Base-by-base conservation (phyloP, 1,284 basidiomycete genomes). In the Mycena citricolor region DNA sequence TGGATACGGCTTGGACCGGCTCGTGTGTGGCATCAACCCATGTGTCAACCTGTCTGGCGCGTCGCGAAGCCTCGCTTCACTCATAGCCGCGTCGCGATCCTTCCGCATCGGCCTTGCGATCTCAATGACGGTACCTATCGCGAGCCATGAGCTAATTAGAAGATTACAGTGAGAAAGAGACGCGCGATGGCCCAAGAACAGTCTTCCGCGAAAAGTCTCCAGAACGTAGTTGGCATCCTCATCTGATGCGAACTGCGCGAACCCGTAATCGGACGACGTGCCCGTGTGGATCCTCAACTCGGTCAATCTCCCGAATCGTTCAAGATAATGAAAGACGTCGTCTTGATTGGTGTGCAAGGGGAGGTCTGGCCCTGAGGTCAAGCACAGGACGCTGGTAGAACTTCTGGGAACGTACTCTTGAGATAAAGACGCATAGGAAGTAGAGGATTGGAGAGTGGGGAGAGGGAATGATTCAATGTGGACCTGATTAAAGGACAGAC, bases 61-160 rank as follows among this genome's bases (percentile, higher is more conserved):
- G n/a, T n/a, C n/a, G n/a, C n/a, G n/a, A n/a, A n/a, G n/a, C n/a
- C n/a, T n/a, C n/a, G n/a, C n/a, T n/a, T n/a, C n/a, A n/a, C n/a
- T n/a, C n/a, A n/a, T n/a, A n/a, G n/a, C n/a, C n/a, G n/a, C n/a
- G n/a, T n/a, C n/a, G n/a, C n/a, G 59, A 44, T 62, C 61, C 44
- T 62, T 66, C 17, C 63, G 60, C 42, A 65, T 44, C 8, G 68
- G 64, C 47, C 62, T 62, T 12, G 69, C 64, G 52, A 61, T 63
- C 52, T 72, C 62, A 31, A 70, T 55, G 8, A 57, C 45, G 17
- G 68, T 60, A 19, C 59, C 68, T 70, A 33, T 34, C 29, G 28
- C 35, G 37, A 40, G 22, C 28, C n/a, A 31, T 30, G 32, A 47
- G 8, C 28, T 21, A 23, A 43, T 13, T 12, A 21, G 32, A 32